Evolutionary conservation across 2,329 filamentous ascomycete species (phyloP).

Genomic region (Nemania sp.): DNA sequence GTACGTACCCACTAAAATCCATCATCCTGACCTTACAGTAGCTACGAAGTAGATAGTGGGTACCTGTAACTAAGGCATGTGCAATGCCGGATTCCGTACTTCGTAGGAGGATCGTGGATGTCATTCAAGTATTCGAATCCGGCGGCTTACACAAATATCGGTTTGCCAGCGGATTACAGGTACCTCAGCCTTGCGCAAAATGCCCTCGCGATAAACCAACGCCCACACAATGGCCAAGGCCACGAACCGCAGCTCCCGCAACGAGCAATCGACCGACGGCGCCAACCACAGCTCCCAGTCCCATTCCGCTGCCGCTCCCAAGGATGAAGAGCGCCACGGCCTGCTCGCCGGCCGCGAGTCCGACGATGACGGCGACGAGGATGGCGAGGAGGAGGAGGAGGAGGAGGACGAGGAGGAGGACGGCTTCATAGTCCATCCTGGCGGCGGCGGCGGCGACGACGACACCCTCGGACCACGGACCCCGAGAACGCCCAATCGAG

Average conservation of each 20-base stretch:
- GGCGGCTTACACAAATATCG: constrained; percentile 6
- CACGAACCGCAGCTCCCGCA: constrained; percentile 41
- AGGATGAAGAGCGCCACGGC: constrained; percentile 46
- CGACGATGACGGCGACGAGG: constrained; percentile 32
- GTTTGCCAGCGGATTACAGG: neutral
- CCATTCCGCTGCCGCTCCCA: constrained; percentile 30
- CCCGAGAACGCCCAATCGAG: constrained; percentile 66
- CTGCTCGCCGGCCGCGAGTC: constrained; percentile 42
- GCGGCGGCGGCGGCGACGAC: constrained; percentile 19
- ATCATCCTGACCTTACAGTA: no score
- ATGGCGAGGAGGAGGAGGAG: constrained; percentile 29
- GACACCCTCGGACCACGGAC: constrained; percentile 36
- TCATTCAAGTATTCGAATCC: no score
- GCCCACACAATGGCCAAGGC: constrained; percentile 50
- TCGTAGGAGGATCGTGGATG: no score
- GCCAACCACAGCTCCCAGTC: constrained; percentile 10
- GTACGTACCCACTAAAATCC: no score
- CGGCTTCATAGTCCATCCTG: constrained; percentile 36
- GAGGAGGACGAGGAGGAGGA: constrained; percentile 32
- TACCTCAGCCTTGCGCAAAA: constrained; percentile 36
- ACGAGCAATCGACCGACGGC: constrained; percentile 33
- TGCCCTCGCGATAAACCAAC: constrained; percentile 47
- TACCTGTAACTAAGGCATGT: no score
- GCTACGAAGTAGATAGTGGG: no score
- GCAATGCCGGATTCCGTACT: no score